Evolutionary conservation across 495 filamentous ascomycete genomes (phyloP).

Genomic region (Penicillium herquei): DNA sequence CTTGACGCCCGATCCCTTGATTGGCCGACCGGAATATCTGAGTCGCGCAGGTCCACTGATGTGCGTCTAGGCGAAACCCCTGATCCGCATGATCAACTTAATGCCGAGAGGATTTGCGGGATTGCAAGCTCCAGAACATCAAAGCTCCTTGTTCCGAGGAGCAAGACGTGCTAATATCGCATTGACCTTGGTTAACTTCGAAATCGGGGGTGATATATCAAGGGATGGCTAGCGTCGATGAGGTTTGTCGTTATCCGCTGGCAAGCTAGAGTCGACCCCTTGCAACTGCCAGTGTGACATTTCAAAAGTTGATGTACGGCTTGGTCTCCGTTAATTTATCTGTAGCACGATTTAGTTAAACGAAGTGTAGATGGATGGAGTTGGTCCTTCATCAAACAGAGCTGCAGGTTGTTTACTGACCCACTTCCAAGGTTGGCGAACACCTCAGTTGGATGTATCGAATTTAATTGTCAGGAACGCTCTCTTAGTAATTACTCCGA

Average conservation of each 20-base stretch:
- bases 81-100: constrained; percentile 25
- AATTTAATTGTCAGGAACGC: background rate
- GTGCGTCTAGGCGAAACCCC: constrained; percentile 6
- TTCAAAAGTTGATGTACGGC: background rate
- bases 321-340: background rate
- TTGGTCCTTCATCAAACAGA: background rate
- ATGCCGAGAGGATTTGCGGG: constrained; percentile 1
- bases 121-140: background rate
- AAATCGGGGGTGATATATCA: constrained; percentile 15
- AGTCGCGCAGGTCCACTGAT: constrained; percentile 10
- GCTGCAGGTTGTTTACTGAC: no score
- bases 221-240: constrained; percentile 10
- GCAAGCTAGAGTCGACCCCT: constrained; percentile 9
- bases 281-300: no score
- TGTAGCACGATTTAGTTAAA: background rate
- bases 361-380: background rate
- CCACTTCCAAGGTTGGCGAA: background rate
- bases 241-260: background rate
- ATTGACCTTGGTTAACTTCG: constrained; percentile 13
- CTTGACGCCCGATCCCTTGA: constrained; percentile 12
- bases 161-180: background rate
- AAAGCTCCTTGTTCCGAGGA: constrained; percentile 1
- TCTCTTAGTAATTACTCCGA: background rate
- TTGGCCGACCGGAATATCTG: constrained; percentile 13
- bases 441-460: background rate